Conservation (phyloP, 1,139 yeast species). For the Schwanniomyces etchellsii region DNA sequence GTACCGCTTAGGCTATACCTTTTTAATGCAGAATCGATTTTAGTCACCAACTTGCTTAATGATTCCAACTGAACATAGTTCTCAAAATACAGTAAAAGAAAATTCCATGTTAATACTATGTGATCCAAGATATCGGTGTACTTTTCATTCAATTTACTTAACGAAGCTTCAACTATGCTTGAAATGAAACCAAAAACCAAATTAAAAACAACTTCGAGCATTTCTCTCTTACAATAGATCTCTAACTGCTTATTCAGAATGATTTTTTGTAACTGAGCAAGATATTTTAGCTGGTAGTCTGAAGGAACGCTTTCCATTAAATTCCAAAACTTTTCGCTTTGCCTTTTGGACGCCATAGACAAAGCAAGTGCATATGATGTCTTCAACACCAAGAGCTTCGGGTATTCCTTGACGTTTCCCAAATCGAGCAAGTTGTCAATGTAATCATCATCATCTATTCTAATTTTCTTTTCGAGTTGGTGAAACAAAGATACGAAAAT, state of each 20-base stretch:
- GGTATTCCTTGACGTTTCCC: neutral
- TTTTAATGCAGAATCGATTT: neutral
- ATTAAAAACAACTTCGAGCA: neutral
- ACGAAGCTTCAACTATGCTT: no score
- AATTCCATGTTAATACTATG: neutral
- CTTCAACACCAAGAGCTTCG: neutral
- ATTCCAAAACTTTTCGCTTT: slow-evolving; percentile 8
- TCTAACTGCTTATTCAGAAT: slow-evolving; percentile 1
- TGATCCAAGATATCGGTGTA: neutral
- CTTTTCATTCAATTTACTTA: neutral
- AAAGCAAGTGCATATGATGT: slow-evolving; percentile 6
- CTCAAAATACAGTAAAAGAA: neutral
- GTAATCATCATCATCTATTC: slow-evolving; percentile 12
- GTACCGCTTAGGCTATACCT: neutral
- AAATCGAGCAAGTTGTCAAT: slow-evolving; percentile 11
- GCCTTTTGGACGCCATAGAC: slow-evolving; percentile 5
- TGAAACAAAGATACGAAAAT: slow-evolving; percentile 15
- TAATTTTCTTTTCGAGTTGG: slow-evolving; percentile 11
- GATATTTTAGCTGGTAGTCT: slow-evolving; percentile 6
- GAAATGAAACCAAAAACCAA: neutral
- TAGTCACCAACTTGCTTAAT: neutral
- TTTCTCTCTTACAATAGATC: neutral
- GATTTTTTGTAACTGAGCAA: slow-evolving; percentile 7
- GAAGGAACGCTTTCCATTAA: slow-evolving; percentile 4
- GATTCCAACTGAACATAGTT: neutral